These are phyloP conservation scores for Tuber indicum DNA, from an alignment of 495 filamentous ascomycete species.

Conservation along the genomic window DNA sequence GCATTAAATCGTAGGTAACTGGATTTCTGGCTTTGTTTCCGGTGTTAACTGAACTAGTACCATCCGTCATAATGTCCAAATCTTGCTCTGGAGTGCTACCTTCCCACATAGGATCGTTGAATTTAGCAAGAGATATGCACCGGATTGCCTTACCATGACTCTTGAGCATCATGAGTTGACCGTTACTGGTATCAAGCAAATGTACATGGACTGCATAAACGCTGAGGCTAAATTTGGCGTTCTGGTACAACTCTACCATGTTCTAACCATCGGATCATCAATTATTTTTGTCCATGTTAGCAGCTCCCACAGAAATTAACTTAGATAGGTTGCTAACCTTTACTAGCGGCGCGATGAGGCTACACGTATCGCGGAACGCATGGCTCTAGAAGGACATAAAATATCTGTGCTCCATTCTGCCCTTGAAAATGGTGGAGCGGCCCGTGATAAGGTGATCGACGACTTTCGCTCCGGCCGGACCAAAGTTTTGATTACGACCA, in stretches of 20 bases:
- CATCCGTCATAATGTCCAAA: slow-evolving; percentile 53
- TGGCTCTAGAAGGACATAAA: slow-evolving; percentile 79
- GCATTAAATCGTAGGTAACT: slow-evolving; percentile 66
- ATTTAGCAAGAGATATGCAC: slow-evolving; percentile 74
- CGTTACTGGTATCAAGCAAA: slow-evolving; percentile 90
- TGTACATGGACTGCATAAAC: slow-evolving; percentile 81
- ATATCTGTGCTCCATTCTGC: slow-evolving; percentile 86
- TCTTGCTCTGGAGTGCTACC: slow-evolving; percentile 96
- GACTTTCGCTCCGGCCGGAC: slow-evolving; percentile 74
- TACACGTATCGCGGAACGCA: slow-evolving; percentile 67
- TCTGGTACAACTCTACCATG: slow-evolving; percentile 82
- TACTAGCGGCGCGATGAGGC: slow-evolving; percentile 71
- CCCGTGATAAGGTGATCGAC: slow-evolving; percentile 79
- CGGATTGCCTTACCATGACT: slow-evolving; percentile 80
- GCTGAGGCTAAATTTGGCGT: slow-evolving; percentile 78
- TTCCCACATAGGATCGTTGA: slow-evolving; percentile 76
- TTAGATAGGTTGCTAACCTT: slow-evolving; percentile 16
- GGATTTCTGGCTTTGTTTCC: neutral
- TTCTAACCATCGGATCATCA: slow-evolving; percentile 91
- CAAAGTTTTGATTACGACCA: slow-evolving; percentile 96
- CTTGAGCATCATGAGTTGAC: slow-evolving; percentile 85
- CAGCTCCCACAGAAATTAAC: slow-evolving; percentile 24
- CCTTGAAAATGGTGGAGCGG: slow-evolving; percentile 58
- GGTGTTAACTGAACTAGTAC: slow-evolving; percentile 10
- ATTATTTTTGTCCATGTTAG: slow-evolving; percentile 91